Evolutionary conservation across 192 early-diverging fungal species (phyloP), one percentile per base, ranked within the genome.

Genomic region (Gryganskiella cystojenkinii): DNA sequence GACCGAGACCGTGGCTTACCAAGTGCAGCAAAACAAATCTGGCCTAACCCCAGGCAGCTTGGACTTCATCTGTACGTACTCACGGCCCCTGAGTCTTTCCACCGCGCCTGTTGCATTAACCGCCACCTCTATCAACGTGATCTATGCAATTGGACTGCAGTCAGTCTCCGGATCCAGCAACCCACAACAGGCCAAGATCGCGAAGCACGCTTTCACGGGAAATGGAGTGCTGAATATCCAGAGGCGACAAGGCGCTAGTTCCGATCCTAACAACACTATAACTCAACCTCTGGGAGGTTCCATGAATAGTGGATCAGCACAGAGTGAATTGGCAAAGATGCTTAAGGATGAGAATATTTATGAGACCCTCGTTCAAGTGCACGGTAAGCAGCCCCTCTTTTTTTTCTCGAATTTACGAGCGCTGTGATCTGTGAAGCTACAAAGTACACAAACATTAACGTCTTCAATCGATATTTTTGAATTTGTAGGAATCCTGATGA

Each of bases 51-150:
- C 65, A 13, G 15, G 53, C 13, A 56, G 17, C n/a, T 55, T 14
- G 2, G 37, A 40, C 37, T 76, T 76, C 37, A 63, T 44, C 7
- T 76, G 73, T 25, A 76, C 73, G 4, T 76, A 43, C 60, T 50
- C 65, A 10, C 58, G 73, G 33, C 65, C 73, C 7, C 51, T 76
- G 7, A 40, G 50, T 35, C 14, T 65, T 27, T 25, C 28, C 25
- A 52, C 37, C 0, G 25, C 65, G 3, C 59, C 73, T 19, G 58
- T 76, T 27, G 22, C 59, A 6, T 1, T 60, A 2, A 58, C 64
- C 15, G 73, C 73, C 11, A 25, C 64, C 0, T 62, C 58, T 0
- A n/a, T 76, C 2, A 55, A 67, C 9, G 66, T 76, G 4, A 64
- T 76, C 55, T 76, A 61, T 52, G 65, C 73, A 11, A 59, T 76